Conservation (phyloP, 805 yeast species). For the Yamadazyma akitaensis region DNA sequence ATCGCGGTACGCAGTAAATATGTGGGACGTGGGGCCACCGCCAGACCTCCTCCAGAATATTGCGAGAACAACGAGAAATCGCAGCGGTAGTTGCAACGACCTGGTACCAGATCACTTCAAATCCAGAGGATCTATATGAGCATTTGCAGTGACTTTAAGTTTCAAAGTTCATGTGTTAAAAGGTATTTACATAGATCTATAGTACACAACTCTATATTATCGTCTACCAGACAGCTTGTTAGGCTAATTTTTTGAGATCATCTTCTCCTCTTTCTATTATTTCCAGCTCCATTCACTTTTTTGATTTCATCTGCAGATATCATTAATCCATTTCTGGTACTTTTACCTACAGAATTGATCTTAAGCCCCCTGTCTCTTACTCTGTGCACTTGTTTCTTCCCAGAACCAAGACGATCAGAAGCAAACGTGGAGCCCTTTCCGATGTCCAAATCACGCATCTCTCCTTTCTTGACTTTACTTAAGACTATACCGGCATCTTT, state of each 20-base stretch:
- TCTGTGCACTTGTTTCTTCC: conserved; percentile 35
- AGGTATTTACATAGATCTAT: too few species aligned
- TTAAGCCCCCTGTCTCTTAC: conserved; percentile 74
- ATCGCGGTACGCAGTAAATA: not conserved
- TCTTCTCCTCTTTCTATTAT: not conserved
- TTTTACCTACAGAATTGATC: conserved; percentile 70
- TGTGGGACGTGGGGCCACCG: too few species aligned
- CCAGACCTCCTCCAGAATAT: too few species aligned
- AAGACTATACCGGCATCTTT: conserved; percentile 87
- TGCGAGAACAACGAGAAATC: too few species aligned
- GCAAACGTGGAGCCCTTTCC: conserved; percentile 52
- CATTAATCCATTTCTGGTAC: conserved; percentile 75
- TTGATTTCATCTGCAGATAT: conserved; percentile 68
- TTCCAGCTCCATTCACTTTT: conserved; percentile 23
- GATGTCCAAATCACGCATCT: conserved; percentile 52
- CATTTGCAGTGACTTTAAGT: too few species aligned
- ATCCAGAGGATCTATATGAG: too few species aligned
- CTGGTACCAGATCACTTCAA: too few species aligned
- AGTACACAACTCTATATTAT: too few species aligned
- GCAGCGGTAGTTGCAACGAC: too few species aligned
- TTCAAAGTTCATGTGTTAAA: too few species aligned
- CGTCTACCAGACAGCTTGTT: too few species aligned
- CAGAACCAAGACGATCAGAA: conserved; percentile 51
- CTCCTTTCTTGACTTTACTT: conserved; percentile 65
- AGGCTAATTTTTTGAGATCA: not conserved